Evolutionary conservation across 441 rosid species (phyloP).

Genomic region (Corymbia citriodora): DNA sequence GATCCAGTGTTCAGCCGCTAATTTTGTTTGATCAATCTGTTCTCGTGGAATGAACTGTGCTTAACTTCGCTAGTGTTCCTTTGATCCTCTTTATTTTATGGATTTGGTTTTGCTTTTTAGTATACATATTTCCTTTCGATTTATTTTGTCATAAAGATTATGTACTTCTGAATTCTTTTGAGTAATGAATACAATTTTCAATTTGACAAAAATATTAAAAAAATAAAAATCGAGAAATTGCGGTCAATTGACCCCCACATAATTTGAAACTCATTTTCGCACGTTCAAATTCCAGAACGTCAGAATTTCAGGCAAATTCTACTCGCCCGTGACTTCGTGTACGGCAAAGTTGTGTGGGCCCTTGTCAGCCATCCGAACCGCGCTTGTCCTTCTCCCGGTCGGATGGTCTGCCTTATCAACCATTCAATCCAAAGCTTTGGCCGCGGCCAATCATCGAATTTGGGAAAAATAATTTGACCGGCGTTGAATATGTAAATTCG

Average conservation of each 20-base stretch:
- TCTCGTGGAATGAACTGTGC: too few relatives aligned
- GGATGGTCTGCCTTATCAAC: background rate
- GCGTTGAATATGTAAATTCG: background rate
- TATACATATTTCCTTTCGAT: too few relatives aligned
- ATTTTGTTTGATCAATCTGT: too few relatives aligned
- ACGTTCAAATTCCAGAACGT: background rate
- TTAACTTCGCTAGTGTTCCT: too few relatives aligned
- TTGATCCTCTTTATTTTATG: too few relatives aligned
- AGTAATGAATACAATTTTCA: too few relatives aligned
- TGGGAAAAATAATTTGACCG: rapidly evolving
- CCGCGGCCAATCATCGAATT: background rate
- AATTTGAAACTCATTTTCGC: background rate
- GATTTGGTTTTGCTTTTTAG: too few relatives aligned
- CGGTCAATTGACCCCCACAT: background rate
- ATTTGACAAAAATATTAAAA: background rate
- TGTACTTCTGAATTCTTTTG: too few relatives aligned
- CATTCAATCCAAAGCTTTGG: background rate
- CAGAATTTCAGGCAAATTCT: background rate
- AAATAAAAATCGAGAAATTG: background rate
- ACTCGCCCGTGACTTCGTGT: background rate
- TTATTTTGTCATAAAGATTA: too few relatives aligned
- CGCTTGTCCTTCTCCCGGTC: background rate
- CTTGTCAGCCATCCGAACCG: background rate
- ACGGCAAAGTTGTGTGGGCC: background rate
- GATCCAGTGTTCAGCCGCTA: too few relatives aligned